These are phyloP conservation scores for Closterium sp. DNA, from an alignment of 139 green algal species.

Conservation along the genomic window DNA sequence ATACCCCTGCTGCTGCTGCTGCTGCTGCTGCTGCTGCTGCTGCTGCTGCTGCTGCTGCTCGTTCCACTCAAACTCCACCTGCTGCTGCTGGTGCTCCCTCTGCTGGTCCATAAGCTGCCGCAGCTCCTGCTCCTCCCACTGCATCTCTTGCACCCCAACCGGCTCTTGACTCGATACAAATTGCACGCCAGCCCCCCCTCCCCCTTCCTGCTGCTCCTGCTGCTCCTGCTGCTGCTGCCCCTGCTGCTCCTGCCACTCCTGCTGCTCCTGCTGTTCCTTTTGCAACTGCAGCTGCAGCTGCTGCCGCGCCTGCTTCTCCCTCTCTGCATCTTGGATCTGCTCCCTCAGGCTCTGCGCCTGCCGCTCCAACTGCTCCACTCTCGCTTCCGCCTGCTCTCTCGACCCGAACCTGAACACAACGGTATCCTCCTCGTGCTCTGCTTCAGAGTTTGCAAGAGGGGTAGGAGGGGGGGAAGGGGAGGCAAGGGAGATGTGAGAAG, in stretches of 20 bases:
- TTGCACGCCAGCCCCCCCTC: background rate
- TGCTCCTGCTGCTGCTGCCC: background rate
- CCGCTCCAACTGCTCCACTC: no score
- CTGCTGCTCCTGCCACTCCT: background rate
- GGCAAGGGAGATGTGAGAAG: no score
- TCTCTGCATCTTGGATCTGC: no score
- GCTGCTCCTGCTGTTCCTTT: background rate
- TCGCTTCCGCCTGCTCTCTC: no score
- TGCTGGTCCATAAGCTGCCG: background rate
- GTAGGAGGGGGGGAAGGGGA: no score
- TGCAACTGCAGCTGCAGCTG: background rate
- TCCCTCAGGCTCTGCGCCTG: no score
- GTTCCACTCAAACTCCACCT: background rate
- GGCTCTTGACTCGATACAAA: background rate
- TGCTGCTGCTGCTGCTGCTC: background rate
- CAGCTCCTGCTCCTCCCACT: background rate
- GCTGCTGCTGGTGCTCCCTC: background rate
- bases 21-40: background rate
- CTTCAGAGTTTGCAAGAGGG: no score
- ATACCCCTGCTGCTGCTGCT: background rate
- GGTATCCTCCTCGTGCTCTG: no score
- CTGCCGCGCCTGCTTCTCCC: background rate
- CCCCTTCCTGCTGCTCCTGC: background rate
- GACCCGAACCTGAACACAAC: no score
- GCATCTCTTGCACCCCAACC: background rate